These are phyloP conservation scores for Ogataea parapolymorpha DNA, from an alignment of 805 yeast species.

Conservation along the genomic window DNA sequence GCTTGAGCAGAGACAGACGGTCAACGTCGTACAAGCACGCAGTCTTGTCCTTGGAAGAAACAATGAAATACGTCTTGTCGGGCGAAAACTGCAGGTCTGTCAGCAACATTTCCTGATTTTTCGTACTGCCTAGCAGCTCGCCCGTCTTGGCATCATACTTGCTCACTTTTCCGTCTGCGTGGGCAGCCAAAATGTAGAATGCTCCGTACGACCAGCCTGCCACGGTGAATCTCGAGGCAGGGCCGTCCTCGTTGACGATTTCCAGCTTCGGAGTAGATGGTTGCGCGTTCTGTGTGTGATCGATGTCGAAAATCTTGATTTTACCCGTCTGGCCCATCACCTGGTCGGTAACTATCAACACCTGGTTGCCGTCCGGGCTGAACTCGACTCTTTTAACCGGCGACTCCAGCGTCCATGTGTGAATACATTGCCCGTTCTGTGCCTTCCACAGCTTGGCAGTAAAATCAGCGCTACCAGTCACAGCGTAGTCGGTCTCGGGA, in stretches of 20 bases:
- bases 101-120: conserved; percentile 72
- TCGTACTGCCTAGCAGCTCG: conserved; percentile 52
- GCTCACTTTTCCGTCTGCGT: conserved; percentile 79
- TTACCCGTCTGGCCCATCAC: conserved; percentile 89
- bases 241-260: conserved; percentile 52
- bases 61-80: conserved; percentile 85
- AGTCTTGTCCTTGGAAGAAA: conserved; percentile 88
- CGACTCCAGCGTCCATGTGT: conserved; percentile 69
- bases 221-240: conserved; percentile 56
- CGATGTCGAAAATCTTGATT: conserved; percentile 62
- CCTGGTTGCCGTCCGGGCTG: conserved; percentile 63
- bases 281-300: conserved; percentile 44
- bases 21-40: conserved; percentile 79
- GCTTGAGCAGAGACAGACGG: conserved; percentile 65
- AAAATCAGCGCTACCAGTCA: conserved; percentile 91
- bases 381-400: conserved; percentile 93
- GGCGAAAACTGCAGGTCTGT: conserved; percentile 89
- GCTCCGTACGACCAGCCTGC: conserved; percentile 87
- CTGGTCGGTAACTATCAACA: conserved; percentile 80
- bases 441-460: conserved; percentile 82
- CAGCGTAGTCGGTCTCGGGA: conserved; percentile 58
- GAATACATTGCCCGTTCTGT: conserved; percentile 69
- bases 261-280: conserved; percentile 52
- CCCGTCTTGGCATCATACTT: conserved; percentile 79
- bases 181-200: conserved; percentile 76